Conservation (phyloP, 2,329 filamentous ascomycete species). For the Conoideocrella luteorostrata region DNA sequence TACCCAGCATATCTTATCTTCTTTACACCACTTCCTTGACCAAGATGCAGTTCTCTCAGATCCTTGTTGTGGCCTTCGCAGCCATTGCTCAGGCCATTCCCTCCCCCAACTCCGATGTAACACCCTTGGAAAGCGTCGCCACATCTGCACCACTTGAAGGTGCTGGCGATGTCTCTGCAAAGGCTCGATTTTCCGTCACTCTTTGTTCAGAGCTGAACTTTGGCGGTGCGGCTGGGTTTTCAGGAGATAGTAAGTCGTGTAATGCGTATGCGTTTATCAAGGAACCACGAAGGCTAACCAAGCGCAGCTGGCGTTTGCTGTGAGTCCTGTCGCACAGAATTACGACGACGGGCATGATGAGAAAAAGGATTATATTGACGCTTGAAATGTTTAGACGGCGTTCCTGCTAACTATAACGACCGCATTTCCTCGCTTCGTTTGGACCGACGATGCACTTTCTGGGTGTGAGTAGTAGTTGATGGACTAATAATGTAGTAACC, state of each 20-base stretch:
- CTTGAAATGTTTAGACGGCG: not conserved
- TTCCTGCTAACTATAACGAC: not conserved
- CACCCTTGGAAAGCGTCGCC: not conserved
- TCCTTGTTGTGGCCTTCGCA: not conserved
- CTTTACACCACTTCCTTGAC: not conserved
- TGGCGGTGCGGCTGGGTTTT: not conserved
- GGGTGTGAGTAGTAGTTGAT: not conserved
- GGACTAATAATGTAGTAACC: not conserved
- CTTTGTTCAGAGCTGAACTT: not conserved
- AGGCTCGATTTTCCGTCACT: not conserved
- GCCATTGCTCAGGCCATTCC: not conserved
- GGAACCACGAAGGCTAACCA: not conserved
- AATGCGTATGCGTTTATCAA: not conserved
- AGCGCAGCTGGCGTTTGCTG: not conserved
- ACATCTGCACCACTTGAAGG: not conserved
- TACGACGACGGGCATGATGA: not conserved
- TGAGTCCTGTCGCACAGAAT: not conserved
- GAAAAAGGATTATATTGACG: not conserved
- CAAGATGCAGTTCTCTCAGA: not conserved
- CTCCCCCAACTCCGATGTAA: not conserved
- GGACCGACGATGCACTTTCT: not conserved
- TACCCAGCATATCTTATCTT: too few species aligned
- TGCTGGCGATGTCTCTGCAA: not conserved
- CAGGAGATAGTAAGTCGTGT: not conserved
- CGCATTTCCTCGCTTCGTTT: not conserved